Percentiles rank a stretch among this genome's conserved stretches.
These are phyloP conservation scores for Dentipellis fragilis DNA, from an alignment of 768 basidiomycete genomes.

Conservation along the genomic window DNA sequence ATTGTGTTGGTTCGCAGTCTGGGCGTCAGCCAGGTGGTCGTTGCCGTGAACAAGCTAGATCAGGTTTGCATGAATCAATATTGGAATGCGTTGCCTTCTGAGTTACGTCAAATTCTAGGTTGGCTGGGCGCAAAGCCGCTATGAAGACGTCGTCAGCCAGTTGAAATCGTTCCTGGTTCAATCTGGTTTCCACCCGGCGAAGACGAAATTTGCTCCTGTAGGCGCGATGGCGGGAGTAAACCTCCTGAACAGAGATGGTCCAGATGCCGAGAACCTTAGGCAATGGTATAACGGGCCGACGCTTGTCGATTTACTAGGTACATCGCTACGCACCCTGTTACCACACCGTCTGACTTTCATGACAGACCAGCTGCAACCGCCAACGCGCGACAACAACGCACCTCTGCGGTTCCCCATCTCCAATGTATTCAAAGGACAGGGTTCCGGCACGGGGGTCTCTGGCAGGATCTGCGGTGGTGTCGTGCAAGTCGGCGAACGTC, in stretches of 20 bases:
- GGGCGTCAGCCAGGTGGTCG: constrained; percentile 83
- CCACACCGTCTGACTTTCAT: background rate
- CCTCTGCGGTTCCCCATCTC: constrained; percentile 84
- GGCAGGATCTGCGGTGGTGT: constrained; percentile 84
- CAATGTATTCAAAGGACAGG: constrained; percentile 89
- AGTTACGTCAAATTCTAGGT: constrained; percentile 41
- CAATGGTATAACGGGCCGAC: constrained; percentile 85
- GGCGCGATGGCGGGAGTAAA: constrained; percentile 89
- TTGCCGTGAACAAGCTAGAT: constrained; percentile 94
- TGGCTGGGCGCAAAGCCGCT: constrained; percentile 75
- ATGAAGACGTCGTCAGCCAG: constrained; percentile 69
- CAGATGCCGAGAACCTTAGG: constrained; percentile 36
- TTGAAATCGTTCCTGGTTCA: constrained; percentile 78
- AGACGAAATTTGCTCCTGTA: constrained; percentile 80
- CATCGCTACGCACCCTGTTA: constrained; percentile 1
- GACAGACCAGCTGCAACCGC: constrained; percentile 74
- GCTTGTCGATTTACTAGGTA: constrained; percentile 76
- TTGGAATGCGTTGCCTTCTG: background rate
- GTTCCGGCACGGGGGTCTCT: constrained; percentile 65
- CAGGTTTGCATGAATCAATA: constrained; percentile 37
- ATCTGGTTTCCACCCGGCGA: constrained; percentile 75
- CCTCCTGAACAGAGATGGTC: constrained; percentile 41
- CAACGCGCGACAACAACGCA: constrained; percentile 60
- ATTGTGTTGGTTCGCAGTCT: constrained; percentile 84
- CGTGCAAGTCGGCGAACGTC: constrained; percentile 82